These are phyloP conservation scores for Ajuga reptans DNA, from an alignment of 305 asterid genomes.

Conservation along the genomic window DNA sequence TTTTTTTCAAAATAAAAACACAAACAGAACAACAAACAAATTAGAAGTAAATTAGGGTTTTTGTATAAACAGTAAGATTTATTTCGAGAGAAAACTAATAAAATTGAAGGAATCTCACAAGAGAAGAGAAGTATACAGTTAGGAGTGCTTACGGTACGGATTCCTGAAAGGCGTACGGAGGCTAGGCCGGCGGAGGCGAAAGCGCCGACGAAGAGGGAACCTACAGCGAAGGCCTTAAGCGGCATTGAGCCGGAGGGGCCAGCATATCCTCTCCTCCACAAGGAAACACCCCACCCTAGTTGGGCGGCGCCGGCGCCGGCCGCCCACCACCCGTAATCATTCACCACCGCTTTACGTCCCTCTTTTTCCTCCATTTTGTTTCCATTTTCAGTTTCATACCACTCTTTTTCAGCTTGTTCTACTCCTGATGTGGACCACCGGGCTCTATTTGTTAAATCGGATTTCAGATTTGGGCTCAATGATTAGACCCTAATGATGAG, in stretches of 20 bases:
- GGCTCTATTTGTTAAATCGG: neutral
- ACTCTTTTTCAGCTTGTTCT: neutral
- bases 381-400: neutral
- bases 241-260: conserved; percentile 58
- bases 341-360: conserved; percentile 20
- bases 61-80: too few species aligned
- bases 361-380: conserved; percentile 36
- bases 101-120: too few species aligned
- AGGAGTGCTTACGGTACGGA: conserved; percentile 40
- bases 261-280: conserved; percentile 36
- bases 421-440: neutral
- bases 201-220: conserved; percentile 65
- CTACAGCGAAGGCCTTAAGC: conserved; percentile 63
- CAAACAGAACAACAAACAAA: too few species aligned
- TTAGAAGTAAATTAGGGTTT: too few species aligned
- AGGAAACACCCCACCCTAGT: conserved; percentile 42
- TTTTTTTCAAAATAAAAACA: too few species aligned
- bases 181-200: conserved; percentile 43
- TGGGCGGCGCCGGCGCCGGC: conserved; percentile 46
- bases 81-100: too few species aligned
- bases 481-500: neutral
- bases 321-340: conserved; percentile 52
- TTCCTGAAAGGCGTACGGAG: conserved; percentile 45
- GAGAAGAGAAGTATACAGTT: neutral
- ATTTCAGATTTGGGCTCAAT: neutral